Conservation (phyloP, 2,329 filamentous ascomycete species). For the Podosphaera fusca region DNA sequence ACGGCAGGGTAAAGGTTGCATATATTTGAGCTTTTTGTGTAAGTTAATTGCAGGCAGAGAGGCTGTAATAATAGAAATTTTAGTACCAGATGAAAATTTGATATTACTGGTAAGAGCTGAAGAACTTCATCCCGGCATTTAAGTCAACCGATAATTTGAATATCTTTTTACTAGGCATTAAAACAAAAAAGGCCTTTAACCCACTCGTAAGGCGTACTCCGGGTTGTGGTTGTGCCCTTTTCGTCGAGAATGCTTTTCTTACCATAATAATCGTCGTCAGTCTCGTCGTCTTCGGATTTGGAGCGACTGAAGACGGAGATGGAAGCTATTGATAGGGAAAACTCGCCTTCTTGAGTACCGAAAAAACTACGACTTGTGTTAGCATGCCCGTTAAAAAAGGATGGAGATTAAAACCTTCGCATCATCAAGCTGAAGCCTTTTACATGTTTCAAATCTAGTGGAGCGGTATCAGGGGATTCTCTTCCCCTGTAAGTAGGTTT, state of each 20-base stretch:
- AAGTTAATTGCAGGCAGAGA: too few species aligned
- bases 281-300: background rate
- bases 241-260: background rate
- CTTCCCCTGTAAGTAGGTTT: slow-evolving; percentile 52
- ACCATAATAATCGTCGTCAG: slow-evolving; percentile 5
- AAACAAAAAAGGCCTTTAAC: too few species aligned
- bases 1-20: too few species aligned
- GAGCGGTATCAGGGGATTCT: slow-evolving; percentile 32
- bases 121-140: too few species aligned
- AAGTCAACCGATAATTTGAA: too few species aligned
- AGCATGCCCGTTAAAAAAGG: background rate
- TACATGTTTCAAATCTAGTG: slow-evolving; percentile 34
- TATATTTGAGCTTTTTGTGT: too few species aligned
- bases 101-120: too few species aligned
- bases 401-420: slow-evolving; percentile 34
- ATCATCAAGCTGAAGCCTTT: slow-evolving; percentile 58
- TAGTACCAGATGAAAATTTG: too few species aligned
- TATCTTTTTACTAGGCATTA: too few species aligned
- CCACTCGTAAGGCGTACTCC: too few species aligned
- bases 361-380: slow-evolving; percentile 34
- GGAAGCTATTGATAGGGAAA: slow-evolving; percentile 31
- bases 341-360: slow-evolving; percentile 46
- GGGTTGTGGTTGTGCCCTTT: too few species aligned
- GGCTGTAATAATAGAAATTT: too few species aligned
- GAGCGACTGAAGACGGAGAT: slow-evolving; percentile 24